A percentile compares a stretch with the other conserved stretches of the same genome.
Conservation (phyloP, 106 monocot genomes). For the Gastrodia elata region DNA sequence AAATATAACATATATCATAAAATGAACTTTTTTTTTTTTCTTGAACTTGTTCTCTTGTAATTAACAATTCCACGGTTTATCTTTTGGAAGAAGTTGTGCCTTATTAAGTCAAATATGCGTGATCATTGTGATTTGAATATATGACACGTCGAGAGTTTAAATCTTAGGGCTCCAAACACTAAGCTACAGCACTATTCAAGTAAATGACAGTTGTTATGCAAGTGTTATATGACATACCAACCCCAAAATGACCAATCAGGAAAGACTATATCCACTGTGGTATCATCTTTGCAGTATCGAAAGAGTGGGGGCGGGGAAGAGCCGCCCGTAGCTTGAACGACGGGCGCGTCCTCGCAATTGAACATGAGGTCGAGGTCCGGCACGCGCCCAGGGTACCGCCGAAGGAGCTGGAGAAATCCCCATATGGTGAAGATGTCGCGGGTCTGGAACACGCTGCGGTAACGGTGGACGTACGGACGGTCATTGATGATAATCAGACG, state of each 20-base stretch:
- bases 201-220: neutral
- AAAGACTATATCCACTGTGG: slow-evolving; percentile 41
- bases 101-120: too few species aligned
- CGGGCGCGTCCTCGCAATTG: slow-evolving; percentile 40
- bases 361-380: slow-evolving; percentile 78
- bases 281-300: slow-evolving; percentile 34
- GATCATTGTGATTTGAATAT: too few species aligned
- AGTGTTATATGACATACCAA: slow-evolving; percentile 11
- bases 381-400: slow-evolving; percentile 37
- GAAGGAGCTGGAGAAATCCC: slow-evolving; percentile 44
- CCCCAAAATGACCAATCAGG: slow-evolving; percentile 82
- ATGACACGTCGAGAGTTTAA: too few species aligned
- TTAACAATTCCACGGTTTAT: too few species aligned
- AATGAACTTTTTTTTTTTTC: too few species aligned
- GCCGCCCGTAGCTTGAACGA: slow-evolving; percentile 4
- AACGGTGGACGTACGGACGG: slow-evolving; percentile 23
- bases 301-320: slow-evolving; percentile 17
- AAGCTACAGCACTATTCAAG: too few species aligned
- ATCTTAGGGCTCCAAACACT: too few species aligned
- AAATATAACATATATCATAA: too few species aligned
- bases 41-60: too few species aligned
- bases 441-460: slow-evolving; percentile 22
- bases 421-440: slow-evolving; percentile 40
- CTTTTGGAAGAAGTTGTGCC: too few species aligned
- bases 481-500: slow-evolving; percentile 23